A percentile compares a stretch with the other conserved stretches of the same genome.
These are phyloP conservation scores for Rhizoctonia solani DNA, from an alignment of 1,284 basidiomycete genomes.

Conservation along the genomic window DNA sequence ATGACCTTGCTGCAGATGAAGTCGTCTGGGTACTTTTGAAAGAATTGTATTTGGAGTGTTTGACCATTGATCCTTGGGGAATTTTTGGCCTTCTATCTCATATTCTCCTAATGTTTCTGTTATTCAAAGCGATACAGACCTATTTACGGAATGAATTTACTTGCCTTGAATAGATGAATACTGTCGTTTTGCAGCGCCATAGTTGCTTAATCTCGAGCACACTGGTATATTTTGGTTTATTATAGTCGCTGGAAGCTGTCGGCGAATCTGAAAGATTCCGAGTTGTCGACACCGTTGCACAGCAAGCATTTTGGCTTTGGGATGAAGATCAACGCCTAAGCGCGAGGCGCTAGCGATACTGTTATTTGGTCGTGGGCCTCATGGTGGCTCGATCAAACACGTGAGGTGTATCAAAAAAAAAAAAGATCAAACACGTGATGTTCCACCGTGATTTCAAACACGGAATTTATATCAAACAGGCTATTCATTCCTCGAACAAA, in stretches of 20 bases:
- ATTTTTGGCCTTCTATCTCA: conserved; percentile 14
- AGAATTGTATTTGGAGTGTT: conserved; percentile 88
- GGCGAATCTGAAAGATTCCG: neutral
- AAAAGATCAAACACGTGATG: no score
- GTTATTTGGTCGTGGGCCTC: neutral
- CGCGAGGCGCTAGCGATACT: neutral
- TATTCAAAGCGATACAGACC: neutral
- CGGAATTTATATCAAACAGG: no score
- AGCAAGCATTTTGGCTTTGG: neutral
- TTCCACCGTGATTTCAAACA: no score
- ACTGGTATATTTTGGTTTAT: neutral
- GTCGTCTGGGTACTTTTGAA: conserved; percentile 67
- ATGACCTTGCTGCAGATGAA: conserved; percentile 79
- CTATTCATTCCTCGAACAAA: no score
- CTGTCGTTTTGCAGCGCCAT: neutral
- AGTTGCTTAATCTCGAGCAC: neutral
- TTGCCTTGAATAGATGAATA: neutral
- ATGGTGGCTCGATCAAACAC: no score
- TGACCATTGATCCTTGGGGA: conserved; percentile 44
- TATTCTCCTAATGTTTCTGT: conserved; percentile 3
- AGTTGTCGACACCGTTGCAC: neutral
- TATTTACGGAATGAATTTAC: neutral
- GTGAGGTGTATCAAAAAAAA: no score
- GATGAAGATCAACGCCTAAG: neutral
- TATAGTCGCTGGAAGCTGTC: neutral